phyloP scores from a whole-genome alignment of 78 protist species.

The Emiliania huxleyi region DNA sequence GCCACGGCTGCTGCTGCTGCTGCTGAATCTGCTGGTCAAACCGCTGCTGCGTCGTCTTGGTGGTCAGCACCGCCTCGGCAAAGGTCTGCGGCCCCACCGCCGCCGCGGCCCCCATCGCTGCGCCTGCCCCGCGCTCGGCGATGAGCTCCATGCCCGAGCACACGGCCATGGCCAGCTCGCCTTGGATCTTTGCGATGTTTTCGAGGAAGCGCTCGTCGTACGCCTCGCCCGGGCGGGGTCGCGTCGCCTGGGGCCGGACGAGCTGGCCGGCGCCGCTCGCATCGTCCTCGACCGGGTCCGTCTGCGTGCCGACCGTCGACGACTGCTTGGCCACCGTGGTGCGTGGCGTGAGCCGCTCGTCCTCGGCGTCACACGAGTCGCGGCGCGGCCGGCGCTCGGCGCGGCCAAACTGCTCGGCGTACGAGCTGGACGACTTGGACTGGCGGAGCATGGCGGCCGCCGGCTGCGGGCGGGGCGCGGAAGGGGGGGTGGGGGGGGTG shows the following conservation, averaged over 20 bases:
- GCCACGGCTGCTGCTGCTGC: neutral
- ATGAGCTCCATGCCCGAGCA: neutral
- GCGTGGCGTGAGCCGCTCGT: neutral
- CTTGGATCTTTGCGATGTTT: neutral
- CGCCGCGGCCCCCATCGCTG: neutral
- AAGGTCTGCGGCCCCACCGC: neutral
- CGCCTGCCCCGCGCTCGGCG: neutral
- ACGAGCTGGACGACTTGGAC: neutral
- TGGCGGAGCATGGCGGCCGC: too few relatives aligned
- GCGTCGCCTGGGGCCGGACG: neutral
- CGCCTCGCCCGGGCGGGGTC: neutral
- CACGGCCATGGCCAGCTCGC: neutral
- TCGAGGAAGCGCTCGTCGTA: neutral
- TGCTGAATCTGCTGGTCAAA: too few relatives aligned
- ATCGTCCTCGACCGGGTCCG: neutral
- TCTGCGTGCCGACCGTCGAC: neutral
- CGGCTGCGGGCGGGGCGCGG: too few relatives aligned
- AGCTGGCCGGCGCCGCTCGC: neutral
- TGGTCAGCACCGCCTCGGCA: neutral
- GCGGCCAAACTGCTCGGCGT: neutral
- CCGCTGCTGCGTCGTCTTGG: neutral
- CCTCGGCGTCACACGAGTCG: neutral
- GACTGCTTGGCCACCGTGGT: neutral
- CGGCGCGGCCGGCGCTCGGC: neutral
- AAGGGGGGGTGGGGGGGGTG: too few relatives aligned